Conservation (phyloP, 2,329 filamentous ascomycete genomes). For the Talaromyces atroroseus region DNA sequence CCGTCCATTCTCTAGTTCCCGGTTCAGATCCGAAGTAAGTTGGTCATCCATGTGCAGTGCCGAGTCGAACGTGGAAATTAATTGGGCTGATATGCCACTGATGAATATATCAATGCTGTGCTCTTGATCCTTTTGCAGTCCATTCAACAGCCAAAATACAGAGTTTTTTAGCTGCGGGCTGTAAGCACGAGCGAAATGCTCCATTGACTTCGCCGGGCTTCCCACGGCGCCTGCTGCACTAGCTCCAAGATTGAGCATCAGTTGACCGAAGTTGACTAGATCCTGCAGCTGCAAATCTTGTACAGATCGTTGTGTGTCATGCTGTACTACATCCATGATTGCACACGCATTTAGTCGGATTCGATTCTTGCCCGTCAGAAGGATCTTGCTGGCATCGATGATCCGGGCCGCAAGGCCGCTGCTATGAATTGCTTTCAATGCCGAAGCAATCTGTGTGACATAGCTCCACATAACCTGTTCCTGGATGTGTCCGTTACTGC, state of each 20-base stretch:
- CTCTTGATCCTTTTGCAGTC: slow-evolving; percentile 58
- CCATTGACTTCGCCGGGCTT: slow-evolving; percentile 66
- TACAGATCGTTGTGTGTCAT: slow-evolving; percentile 63
- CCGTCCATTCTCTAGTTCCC: slow-evolving; percentile 85
- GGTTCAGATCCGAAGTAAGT: slow-evolving; percentile 63
- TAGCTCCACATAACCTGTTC: slow-evolving; percentile 87
- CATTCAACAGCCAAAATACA: slow-evolving; percentile 73
- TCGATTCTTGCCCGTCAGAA: slow-evolving; percentile 84
- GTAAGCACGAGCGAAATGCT: slow-evolving; percentile 71
- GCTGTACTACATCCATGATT: slow-evolving; percentile 83
- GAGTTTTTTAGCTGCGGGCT: slow-evolving; percentile 73
- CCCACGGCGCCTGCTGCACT: slow-evolving; percentile 55
- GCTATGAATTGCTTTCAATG: slow-evolving; percentile 77
- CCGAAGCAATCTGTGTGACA: slow-evolving; percentile 83
- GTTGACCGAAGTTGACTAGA: slow-evolving; percentile 72
- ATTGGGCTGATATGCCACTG: slow-evolving; percentile 68
- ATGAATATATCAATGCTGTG: slow-evolving; percentile 71
- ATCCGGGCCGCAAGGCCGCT: slow-evolving; percentile 77
- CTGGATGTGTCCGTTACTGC: slow-evolving; percentile 45
- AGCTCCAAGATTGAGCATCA: slow-evolving; percentile 77
- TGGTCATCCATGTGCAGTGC: slow-evolving; percentile 75
- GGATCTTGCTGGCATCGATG: slow-evolving; percentile 80
- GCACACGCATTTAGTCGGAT: slow-evolving; percentile 83
- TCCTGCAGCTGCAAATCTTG: slow-evolving; percentile 83
- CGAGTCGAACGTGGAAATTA: slow-evolving; percentile 70